Base-by-base conservation (phyloP, 352 stramenopile species). In the Aphanomyces stellatus region DNA sequence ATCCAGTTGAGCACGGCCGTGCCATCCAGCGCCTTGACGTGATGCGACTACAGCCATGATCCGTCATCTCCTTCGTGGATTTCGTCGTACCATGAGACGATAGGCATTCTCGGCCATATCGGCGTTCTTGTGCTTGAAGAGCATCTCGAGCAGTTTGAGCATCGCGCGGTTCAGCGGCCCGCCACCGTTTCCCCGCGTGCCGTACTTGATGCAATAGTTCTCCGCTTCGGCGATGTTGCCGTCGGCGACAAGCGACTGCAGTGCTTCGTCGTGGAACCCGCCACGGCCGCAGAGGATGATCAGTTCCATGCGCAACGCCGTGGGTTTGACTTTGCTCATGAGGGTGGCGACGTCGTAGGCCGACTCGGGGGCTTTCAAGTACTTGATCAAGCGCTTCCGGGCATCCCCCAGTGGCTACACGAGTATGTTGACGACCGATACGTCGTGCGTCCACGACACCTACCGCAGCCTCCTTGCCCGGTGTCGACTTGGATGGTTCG, bases 121-220 rank as follows among this genome's bases (percentile, higher is more conserved):
- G 8, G 82, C 87, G 64, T 95, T 82, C 40, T 91, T 81, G 34
- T 85, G 78, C 31, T 88, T 82, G 63, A 95, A 92, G 53, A 83
- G 91, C 28, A 92, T 80, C 65, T 88, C 87, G 19, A 95, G 49
- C 56, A 95, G 71, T 68, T 88, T 75, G 56, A 93, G 74, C 33
- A 95, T 63, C 6, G 86, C 86, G 8, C 85, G 74, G 57, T 94
- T 94, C 35, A 74, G 74, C 30, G 80, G 83, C 66, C 77, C 79
- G 37, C 80, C 83, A 61, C 78, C 78, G 55, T 73, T 81, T 3
- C 62, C 57, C 27, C 43, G 73, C 0, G 76, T 61, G 31, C 86
- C 86, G 55, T 95, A 95, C 70, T 91, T 91, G 34, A 80, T 78
- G 10, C 81, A 88, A 53, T 95, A 95, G 53, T 81, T 88, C 63